Base-by-base conservation (phyloP, 345 rosid species). In the Trapa bicornis region DNA sequence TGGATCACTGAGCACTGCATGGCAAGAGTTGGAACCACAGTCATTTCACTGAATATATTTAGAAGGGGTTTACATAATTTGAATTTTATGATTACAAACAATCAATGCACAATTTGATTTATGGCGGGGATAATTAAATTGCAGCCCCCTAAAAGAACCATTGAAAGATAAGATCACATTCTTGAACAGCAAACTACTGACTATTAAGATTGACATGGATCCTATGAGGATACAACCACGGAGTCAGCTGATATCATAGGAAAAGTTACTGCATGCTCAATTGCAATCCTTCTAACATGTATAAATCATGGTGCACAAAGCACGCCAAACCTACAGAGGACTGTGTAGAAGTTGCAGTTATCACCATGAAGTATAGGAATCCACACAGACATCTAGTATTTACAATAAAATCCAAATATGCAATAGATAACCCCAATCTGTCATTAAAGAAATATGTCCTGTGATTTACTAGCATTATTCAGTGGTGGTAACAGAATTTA, bases 1-100 rank as follows among this genome's bases (percentile, higher is more conserved):
- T 2, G 98, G 92, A 78, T 93, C 86, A 12, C 87, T 84, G 61
- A 93, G 78, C 57, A 93, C 97, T 93, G 94, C 73, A 47, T 41
- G 12, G 68, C 29, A 47, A 32, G 38, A 42, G 2, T 3, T 12
- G 37, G 32, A 58, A 5, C 15, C 37, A 1, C 63, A 32, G 63
- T 58, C 37, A 58, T 33, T 22, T 4, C 37, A 10, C 33, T 58
- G 63, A 32, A 58, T 58, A 37, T 9, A 58, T 13, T 58, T 8
- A 9, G 15, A 33, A 54, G 33, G 56, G 60, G 22, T 54, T 17
- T 54, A 5, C 11, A 22, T 6, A 41, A 22, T 2, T 5, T 33
- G 33, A 54, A 54, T 22, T 22, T 22, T 22, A 22, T 4, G n/a
- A 22, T 22, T 4, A 11, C 11, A 16, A 8, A 5, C 35, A 54